Percentiles rank a stretch among this genome's conserved stretches.
phyloP scores from a whole-genome alignment of 2,329 filamentous ascomycete genomes.

The Sporothrix schenckii region DNA sequence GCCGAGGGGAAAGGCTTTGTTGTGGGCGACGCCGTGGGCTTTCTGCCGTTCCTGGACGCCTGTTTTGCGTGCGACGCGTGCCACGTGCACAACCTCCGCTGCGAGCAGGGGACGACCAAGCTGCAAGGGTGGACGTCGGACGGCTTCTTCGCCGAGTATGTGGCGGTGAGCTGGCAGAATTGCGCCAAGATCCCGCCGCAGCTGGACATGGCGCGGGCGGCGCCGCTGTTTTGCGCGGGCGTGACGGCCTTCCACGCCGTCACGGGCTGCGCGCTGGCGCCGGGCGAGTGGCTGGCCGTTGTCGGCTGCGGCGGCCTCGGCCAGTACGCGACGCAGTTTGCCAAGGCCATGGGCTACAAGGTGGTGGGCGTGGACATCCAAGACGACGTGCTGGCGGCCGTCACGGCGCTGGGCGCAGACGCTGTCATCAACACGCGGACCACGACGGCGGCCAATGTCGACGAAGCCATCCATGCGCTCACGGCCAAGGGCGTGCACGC shows the following conservation, averaged over 20 bases:
- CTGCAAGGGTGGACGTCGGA: constrained; percentile 39
- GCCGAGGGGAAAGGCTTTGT: constrained; percentile 56
- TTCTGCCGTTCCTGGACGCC: constrained; percentile 36
- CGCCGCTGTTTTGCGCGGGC: constrained; percentile 41
- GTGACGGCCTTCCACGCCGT: constrained; percentile 69
- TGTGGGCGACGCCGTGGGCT: constrained; percentile 8
- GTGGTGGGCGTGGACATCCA: constrained; percentile 39
- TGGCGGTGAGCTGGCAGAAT: constrained; percentile 38
- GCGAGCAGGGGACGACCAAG: constrained; percentile 36
- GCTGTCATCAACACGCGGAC: constrained; percentile 18
- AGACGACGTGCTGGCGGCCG: constrained; percentile 34
- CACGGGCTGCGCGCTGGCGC: constrained; percentile 64
- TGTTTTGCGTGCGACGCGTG: constrained; percentile 39
- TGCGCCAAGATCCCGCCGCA: constrained; percentile 38
- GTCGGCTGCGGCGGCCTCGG: constrained; percentile 40
- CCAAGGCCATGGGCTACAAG: constrained; percentile 38
- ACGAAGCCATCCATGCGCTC: background rate
- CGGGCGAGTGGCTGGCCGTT: constrained; percentile 38
- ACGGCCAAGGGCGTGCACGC: constrained; percentile 29
- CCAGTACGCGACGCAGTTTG: constrained; percentile 38
- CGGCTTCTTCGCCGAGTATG: constrained; percentile 41
- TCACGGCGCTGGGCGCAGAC: constrained; percentile 28
- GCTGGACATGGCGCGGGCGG: constrained; percentile 36
- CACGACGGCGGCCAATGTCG: background rate
- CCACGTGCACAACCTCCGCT: constrained; percentile 37